A percentile compares a stretch with the other conserved stretches of the same genome.
These are phyloP conservation scores for Fusarium secorum DNA, from an alignment of 2,329 filamentous ascomycete species.

Conservation along the genomic window DNA sequence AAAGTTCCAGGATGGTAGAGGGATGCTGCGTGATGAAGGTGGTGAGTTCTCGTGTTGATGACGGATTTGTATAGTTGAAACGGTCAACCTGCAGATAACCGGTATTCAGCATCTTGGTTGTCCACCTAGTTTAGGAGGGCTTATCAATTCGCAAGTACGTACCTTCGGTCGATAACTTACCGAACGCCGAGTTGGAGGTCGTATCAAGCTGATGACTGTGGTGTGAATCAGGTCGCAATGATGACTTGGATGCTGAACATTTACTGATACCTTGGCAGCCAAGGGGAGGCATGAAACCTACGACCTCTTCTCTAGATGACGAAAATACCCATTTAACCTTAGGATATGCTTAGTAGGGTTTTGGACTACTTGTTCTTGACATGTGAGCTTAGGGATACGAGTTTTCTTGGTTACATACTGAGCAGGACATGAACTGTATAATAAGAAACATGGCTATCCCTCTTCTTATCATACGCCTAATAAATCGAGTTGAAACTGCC, in stretches of 20 bases:
- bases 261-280: background rate
- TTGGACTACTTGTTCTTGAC: background rate
- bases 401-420: background rate
- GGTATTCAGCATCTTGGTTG: background rate
- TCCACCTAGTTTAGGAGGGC: constrained; percentile 5
- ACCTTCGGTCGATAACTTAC: background rate
- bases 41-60: constrained; percentile 6
- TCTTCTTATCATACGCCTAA: background rate
- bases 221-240: background rate
- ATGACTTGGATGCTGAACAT: background rate
- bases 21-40: background rate
- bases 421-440: background rate
- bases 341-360: background rate
- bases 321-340: background rate
- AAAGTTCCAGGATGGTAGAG: background rate
- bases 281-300: background rate
- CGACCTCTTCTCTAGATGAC: background rate
- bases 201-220: background rate
- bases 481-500: background rate
- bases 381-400: background rate
- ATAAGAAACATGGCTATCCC: background rate
- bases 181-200: background rate
- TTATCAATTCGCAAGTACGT: constrained; percentile 9
- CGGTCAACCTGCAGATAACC: constrained; percentile 13
- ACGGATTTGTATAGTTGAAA: constrained; percentile 20